phyloP scores from a whole-genome alignment of 169 alveolate species.

The Sarcocystis neurona region DNA sequence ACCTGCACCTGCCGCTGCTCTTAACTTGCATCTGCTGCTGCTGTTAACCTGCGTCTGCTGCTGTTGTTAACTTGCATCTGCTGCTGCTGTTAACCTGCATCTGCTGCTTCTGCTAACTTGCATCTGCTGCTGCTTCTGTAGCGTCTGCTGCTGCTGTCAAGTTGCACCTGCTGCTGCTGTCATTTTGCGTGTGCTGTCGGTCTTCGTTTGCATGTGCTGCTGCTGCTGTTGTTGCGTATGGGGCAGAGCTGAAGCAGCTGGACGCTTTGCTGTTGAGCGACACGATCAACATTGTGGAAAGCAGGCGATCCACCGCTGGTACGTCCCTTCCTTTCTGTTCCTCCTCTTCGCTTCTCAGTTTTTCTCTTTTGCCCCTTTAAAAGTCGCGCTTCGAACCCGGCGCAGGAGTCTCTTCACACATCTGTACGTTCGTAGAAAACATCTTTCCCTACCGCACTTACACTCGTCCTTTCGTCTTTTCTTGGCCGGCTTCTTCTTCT shows the following conservation, averaged over 20 bases:
- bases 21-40: too few species aligned
- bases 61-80: not conserved
- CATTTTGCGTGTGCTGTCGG: not conserved
- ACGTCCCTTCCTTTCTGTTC: too few species aligned
- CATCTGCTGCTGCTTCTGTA: not conserved
- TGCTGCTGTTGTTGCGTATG: not conserved
- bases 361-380: too few species aligned
- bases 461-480: too few species aligned
- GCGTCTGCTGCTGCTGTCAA: not conserved
- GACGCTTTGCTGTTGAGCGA: conserved; percentile 47
- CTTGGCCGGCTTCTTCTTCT: too few species aligned
- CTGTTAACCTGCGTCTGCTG: not conserved
- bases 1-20: not conserved
- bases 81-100: not conserved
- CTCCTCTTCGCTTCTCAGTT: too few species aligned
- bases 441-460: too few species aligned
- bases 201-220: not conserved
- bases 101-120: not conserved
- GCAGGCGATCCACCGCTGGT: too few species aligned
- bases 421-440: too few species aligned
- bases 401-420: too few species aligned
- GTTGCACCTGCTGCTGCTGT: not conserved
- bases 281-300: conserved; percentile 43
- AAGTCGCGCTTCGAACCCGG: too few species aligned
- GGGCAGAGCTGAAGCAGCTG: conserved; percentile 61